Conservation (phyloP, 768 basidiomycete genomes). For the Strobilomyces dryophilus region DNA sequence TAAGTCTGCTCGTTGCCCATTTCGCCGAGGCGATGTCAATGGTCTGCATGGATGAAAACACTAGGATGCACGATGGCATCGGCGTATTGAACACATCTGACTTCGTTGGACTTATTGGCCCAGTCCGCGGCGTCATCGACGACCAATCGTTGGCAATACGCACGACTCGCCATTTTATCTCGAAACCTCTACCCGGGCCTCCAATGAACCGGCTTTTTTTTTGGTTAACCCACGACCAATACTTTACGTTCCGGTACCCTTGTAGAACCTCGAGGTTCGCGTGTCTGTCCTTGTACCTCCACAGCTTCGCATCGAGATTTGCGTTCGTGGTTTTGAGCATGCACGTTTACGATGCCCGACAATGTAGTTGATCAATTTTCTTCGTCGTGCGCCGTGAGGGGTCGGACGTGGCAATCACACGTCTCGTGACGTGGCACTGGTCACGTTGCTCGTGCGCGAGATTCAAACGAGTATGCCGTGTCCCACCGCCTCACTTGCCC, state of each 20-base stretch:
- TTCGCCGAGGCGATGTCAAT: too few relatives aligned
- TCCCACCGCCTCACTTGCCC: too few relatives aligned
- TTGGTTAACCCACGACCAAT: constrained; percentile 45
- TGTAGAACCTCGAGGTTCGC: constrained; percentile 68
- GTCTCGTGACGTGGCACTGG: constrained; percentile 62
- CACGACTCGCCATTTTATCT: constrained; percentile 49
- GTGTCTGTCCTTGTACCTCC: constrained; percentile 48
- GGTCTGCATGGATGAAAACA: too few relatives aligned
- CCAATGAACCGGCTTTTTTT: constrained; percentile 52
- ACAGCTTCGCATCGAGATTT: constrained; percentile 51
- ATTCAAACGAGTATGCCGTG: too few relatives aligned
- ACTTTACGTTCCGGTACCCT: constrained; percentile 54
- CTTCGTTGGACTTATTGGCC: constrained; percentile 38
- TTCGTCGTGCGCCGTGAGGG: too few relatives aligned
- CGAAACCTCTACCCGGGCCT: constrained; percentile 63
- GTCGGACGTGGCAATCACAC: too few relatives aligned
- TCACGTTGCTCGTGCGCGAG: too few relatives aligned
- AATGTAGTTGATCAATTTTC: constrained; percentile 69
- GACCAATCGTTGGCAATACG: not conserved
- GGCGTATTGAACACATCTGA: too few relatives aligned
- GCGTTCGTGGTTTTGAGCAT: constrained; percentile 57
- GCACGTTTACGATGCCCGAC: constrained; percentile 58
- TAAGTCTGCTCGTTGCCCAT: too few relatives aligned
- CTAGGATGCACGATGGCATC: too few relatives aligned
- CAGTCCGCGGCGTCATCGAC: constrained; percentile 22